phyloP scores from a whole-genome alignment of 2,329 filamentous ascomycete genomes.

The Apiospora sp. region DNA sequence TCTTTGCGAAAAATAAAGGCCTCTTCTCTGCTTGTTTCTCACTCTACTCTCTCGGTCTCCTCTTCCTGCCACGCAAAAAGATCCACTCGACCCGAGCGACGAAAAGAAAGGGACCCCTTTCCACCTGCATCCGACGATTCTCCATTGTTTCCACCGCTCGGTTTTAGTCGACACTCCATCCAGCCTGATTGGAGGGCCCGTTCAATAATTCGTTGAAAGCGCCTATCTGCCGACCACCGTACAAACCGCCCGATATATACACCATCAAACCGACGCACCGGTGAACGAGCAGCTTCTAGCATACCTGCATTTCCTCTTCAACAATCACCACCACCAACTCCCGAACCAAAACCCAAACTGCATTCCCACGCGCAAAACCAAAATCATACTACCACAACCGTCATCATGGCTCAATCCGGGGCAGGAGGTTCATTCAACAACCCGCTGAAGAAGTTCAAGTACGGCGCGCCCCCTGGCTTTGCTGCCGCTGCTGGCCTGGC shows the following conservation, averaged over 20 bases:
- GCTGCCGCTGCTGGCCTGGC: background rate
- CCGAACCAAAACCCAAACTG: constrained; percentile 9
- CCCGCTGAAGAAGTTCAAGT: constrained; percentile 99
- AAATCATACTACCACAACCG: constrained; percentile 42
- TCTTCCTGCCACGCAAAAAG: constrained; percentile 14
- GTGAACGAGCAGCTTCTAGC: background rate
- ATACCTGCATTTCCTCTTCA: background rate
- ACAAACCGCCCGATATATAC: constrained; percentile 17
- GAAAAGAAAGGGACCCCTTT: constrained; percentile 24
- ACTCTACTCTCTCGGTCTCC: background rate
- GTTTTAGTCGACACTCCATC: constrained; percentile 15
- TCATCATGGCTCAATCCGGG: constrained; percentile 76
- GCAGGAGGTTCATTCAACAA: constrained; percentile 91
- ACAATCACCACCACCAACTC: background rate
- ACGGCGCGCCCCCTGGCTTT: constrained; percentile 41
- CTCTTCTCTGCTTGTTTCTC: background rate
- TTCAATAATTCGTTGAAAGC: background rate
- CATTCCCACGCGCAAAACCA: background rate
- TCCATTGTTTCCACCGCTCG: constrained; percentile 20
- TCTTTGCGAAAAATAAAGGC: background rate
- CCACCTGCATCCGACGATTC: constrained; percentile 22
- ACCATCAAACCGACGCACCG: background rate
- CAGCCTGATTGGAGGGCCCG: constrained; percentile 4
- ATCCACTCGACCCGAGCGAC: constrained; percentile 21
- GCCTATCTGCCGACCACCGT: background rate